Conservation (phyloP, 352 stramenopile genomes). For the Globisporangium splendens region DNA sequence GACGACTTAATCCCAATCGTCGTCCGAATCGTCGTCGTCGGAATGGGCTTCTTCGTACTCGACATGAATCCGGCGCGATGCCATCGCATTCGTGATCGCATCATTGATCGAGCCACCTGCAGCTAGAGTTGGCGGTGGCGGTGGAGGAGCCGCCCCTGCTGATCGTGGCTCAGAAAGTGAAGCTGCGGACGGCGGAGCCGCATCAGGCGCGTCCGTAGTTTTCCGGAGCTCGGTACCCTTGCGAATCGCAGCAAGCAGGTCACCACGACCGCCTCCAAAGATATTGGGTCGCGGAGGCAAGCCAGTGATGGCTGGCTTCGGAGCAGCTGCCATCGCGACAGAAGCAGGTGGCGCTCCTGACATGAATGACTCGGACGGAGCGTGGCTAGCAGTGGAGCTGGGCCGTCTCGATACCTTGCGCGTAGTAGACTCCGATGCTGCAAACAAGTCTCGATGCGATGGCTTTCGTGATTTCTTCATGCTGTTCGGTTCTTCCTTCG, state of each 20-base stretch:
- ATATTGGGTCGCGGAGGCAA: constrained; percentile 63
- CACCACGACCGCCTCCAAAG: constrained; percentile 61
- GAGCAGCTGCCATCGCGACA: constrained; percentile 15
- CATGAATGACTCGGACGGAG: not conserved
- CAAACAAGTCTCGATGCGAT: constrained; percentile 21
- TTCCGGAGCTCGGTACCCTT: constrained; percentile 64
- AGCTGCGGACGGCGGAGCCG: constrained; percentile 2
- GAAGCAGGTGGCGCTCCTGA: constrained; percentile 1
- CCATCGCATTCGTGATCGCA: constrained; percentile 81
- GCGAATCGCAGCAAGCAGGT: constrained; percentile 77
- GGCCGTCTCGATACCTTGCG: constrained; percentile 13
- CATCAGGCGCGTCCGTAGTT: constrained; percentile 4
- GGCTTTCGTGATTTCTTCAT: constrained; percentile 19
- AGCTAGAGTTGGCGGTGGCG: constrained; percentile 25
- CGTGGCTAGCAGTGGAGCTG: constrained; percentile 13
- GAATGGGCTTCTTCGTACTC: constrained; percentile 73
- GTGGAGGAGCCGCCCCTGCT: constrained; percentile 3
- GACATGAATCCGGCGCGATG: constrained; percentile 69
- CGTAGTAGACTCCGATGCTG: constrained; percentile 12
- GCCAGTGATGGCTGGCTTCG: constrained; percentile 19
- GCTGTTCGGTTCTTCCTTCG: constrained; percentile 13
- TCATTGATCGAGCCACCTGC: constrained; percentile 67
- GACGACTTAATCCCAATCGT: constrained; percentile 71
- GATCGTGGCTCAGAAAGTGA: constrained; percentile 14
- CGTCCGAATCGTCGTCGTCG: constrained; percentile 61